Conservation (phyloP, 805 yeast species). For the Babjeviella inositovora region DNA sequence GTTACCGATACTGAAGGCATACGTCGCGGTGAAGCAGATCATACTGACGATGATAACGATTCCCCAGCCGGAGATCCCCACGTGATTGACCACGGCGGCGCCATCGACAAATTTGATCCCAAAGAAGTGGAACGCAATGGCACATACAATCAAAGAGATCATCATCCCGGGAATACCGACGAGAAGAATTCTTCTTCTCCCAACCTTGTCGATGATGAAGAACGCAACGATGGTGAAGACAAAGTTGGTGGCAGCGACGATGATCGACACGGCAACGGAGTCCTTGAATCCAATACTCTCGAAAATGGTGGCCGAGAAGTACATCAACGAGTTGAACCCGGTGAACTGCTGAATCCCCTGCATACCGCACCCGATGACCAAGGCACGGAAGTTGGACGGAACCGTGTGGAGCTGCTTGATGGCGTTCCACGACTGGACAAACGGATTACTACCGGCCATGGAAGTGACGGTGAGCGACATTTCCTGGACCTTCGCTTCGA, state of each 20-base stretch:
- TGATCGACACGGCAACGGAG: slow-evolving; percentile 35
- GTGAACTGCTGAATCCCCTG: slow-evolving; percentile 43
- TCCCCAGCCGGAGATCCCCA: slow-evolving; percentile 22
- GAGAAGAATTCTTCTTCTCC: slow-evolving; percentile 30
- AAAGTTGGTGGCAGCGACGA: slow-evolving; percentile 39
- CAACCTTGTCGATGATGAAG: slow-evolving; percentile 30
- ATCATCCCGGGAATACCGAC: slow-evolving; percentile 29
- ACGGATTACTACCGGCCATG: slow-evolving; percentile 5
- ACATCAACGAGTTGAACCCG: slow-evolving; percentile 43
- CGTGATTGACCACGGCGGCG: slow-evolving; percentile 7
- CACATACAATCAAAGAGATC: slow-evolving; percentile 26
- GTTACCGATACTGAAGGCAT: slow-evolving; percentile 39
- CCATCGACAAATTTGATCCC: slow-evolving; percentile 15
- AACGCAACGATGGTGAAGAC: slow-evolving; percentile 32
- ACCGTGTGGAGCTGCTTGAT: slow-evolving; percentile 20
- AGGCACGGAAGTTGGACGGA: slow-evolving; percentile 31
- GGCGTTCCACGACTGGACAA: slow-evolving; percentile 18
- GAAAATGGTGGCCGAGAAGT: slow-evolving; percentile 36
- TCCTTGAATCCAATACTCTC: slow-evolving; percentile 34
- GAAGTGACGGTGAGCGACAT: slow-evolving; percentile 11
- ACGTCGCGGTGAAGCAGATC: slow-evolving; percentile 31
- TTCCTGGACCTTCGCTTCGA: slow-evolving; percentile 25
- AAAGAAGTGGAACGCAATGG: slow-evolving; percentile 29
- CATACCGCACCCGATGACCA: slow-evolving; percentile 36
- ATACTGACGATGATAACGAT: slow-evolving; percentile 24